Evolutionary conservation across 202 grass and related monocot genomes (phyloP), one percentile per base, ranked within the genome.

Genomic region (Saccharum hybrid): DNA sequence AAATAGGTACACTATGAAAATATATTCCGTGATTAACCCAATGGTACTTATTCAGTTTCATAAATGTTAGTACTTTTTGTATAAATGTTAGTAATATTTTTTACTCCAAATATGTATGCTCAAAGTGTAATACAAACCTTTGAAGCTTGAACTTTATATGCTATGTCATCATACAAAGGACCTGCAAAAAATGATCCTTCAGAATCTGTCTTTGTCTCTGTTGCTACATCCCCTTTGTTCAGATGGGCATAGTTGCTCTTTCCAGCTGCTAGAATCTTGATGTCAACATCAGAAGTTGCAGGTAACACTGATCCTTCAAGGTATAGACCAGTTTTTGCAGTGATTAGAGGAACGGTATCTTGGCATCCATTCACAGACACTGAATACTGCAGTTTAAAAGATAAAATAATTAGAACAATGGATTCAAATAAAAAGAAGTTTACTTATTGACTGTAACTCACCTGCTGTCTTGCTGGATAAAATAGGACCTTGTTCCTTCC

Each of bases 301-400:
- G 96, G 96, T 42, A 83, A 90, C 72, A 98, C 93, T 76, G 89
- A 93, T 80, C 96, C 96, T 84, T 92, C 76, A 84, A 98, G 77
- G 81, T 98, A 98, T 52, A 94, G 63, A 79, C 96, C 96, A 75
- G 84, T 67, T 92, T 87, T 93, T 71, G 90, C 93, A 63, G 76
- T 83, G 76, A 96, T 87, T 42, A 65, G 64, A 79, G 93, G 87
- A 84, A 96, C 68, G 78, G 75, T 79, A 75, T 88, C 80, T 94
- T 96, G 96, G 82, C 96, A 98, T 75, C 85, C 96, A 49, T 84
- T 91, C 66, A 84, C 41, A 68, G 83, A 72, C 74, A 94, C 93
- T 68, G 86, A 96, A 82, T 90, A 91, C 96, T 98, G 96, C 68
- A 81, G 72, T 81, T 76, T 36, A 84, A 64, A 85, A 66, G 68